Base-by-base conservation (phyloP, 2,329 filamentous ascomycete species). In the Cercospora sp. region DNA sequence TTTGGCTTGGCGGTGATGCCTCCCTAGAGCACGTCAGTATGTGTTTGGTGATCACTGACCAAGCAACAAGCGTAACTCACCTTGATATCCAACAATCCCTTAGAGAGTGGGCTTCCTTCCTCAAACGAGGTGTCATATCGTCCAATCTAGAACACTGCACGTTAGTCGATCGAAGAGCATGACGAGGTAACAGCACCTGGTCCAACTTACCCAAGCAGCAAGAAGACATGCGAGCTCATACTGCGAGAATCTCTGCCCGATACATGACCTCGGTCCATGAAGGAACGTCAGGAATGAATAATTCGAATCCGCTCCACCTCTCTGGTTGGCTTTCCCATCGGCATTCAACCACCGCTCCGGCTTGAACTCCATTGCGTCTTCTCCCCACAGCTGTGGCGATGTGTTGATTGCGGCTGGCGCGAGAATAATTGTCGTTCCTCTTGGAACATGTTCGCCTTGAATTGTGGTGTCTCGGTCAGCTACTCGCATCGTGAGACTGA, bases 191-290 rank as follows among this genome's bases (percentile, higher is more conserved):
- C 8, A 58, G 30, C 30, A 34, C 9, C 30, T 4, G 12, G n/a
- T 8, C 16, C 37, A 26, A 43, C 61, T 55, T 40, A 64, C 85
- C 85, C 91, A 88, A 8, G 87, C 85, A 24, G 93, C 93, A 58
- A 97, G 77, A 70, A 97, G 81, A 76, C 91, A 94, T 8, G 92
- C 92, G 79, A 97, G 91, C 82, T 97, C 94, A 0, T 90, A 88
- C 77, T 88, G 90, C 0, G 94, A 91, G 80, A 97, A 97, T 2
- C 84, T 84, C 79, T 89, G 86, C 0, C 93, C 94, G 73, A 97
- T 97, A 77, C 94, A 97, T 76, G 90, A 91, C 63, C 93, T 83
- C 1, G 93, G 93, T 0, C 94, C 94, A 77, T 97, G 92, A 67
- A 97, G 79, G 80, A 97, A 97, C 0, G 92, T 94, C 80, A 94